phyloP scores from a whole-genome alignment of 1,139 yeast species.

The Geotrichum cucujoidarum region DNA sequence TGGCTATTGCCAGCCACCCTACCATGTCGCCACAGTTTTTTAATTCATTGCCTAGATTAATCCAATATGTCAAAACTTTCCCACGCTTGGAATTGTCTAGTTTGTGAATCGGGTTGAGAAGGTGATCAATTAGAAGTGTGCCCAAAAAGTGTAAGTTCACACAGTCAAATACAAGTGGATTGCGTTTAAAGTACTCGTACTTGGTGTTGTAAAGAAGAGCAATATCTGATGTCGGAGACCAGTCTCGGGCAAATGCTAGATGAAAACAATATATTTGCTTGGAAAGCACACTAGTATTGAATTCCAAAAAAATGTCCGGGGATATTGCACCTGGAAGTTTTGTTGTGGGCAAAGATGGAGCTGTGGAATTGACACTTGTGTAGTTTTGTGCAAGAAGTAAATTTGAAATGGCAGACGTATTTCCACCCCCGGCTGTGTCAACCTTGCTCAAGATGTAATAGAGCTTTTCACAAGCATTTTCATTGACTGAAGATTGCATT shows the following conservation, averaged over 20 bases:
- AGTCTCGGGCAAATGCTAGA: constrained; percentile 39
- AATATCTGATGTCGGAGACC: constrained; percentile 72
- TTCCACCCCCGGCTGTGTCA: not conserved
- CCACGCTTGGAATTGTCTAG: constrained; percentile 48
- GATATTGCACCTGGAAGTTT: constrained; percentile 25
- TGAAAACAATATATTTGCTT: constrained; percentile 39
- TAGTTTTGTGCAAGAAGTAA: constrained; percentile 3
- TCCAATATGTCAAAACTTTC: constrained; percentile 72
- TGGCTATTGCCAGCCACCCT: constrained; percentile 88
- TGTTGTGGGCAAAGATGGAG: constrained; percentile 5
- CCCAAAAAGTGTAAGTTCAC: constrained; percentile 71
- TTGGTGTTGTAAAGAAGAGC: constrained; percentile 48
- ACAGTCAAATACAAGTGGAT: constrained; percentile 66
- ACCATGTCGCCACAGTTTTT: constrained; percentile 89
- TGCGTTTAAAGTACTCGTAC: constrained; percentile 42
- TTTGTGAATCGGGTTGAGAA: constrained; percentile 41
- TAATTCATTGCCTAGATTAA: constrained; percentile 70
- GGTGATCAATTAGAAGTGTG: constrained; percentile 61
- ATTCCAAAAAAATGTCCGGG: constrained; percentile 35
- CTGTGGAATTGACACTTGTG: constrained; percentile 15
- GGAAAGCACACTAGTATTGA: constrained; percentile 32
- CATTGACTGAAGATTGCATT: constrained; percentile 23
- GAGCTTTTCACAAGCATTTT: constrained; percentile 19
- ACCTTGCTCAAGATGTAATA: constrained; percentile 13
- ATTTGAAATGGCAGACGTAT: not conserved